Percentiles rank a stretch among this genome's conserved stretches.
Evolutionary conservation across 495 filamentous ascomycete species (phyloP).

Genomic region (Penicillium cinerascens): DNA sequence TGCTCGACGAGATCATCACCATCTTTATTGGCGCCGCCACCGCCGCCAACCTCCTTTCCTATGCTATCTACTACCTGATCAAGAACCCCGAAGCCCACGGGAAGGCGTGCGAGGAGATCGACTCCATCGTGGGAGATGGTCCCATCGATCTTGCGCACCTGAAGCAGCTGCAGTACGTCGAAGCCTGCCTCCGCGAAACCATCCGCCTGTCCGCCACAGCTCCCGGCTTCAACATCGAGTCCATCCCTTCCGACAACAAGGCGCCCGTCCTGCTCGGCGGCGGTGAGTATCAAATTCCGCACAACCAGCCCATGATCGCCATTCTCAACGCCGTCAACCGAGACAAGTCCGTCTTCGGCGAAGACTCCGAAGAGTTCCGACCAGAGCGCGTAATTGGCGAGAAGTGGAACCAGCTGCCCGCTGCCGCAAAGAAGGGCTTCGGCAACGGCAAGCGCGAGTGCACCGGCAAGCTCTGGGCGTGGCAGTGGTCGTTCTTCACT

Average conservation of each 20-base stretch:
- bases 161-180: constrained; percentile 60
- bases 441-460: constrained; percentile 70
- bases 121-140: constrained; percentile 32
- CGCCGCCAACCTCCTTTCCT: constrained; percentile 41
- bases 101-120: constrained; percentile 42
- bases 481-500: constrained; percentile 50
- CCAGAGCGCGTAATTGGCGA: constrained; percentile 71
- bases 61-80: constrained; percentile 44
- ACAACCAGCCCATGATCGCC: background rate
- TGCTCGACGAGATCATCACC: constrained; percentile 64
- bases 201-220: constrained; percentile 67
- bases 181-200: constrained; percentile 68
- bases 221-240: constrained; percentile 57
- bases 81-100: constrained; percentile 33
- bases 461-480: constrained; percentile 63
- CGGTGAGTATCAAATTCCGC: constrained; percentile 48
- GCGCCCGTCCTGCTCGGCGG: constrained; percentile 50
- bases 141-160: constrained; percentile 53
- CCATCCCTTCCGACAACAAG: constrained; percentile 44
- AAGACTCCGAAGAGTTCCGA: constrained; percentile 58
- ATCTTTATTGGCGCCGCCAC: constrained; percentile 48
- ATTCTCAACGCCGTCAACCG: constrained; percentile 64
- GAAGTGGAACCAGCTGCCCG: constrained; percentile 55
- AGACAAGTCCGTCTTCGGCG: constrained; percentile 61
- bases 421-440: constrained; percentile 62